Base-by-base conservation (phyloP, 164 flowering plant species). In the Macadamia integrifolia region DNA sequence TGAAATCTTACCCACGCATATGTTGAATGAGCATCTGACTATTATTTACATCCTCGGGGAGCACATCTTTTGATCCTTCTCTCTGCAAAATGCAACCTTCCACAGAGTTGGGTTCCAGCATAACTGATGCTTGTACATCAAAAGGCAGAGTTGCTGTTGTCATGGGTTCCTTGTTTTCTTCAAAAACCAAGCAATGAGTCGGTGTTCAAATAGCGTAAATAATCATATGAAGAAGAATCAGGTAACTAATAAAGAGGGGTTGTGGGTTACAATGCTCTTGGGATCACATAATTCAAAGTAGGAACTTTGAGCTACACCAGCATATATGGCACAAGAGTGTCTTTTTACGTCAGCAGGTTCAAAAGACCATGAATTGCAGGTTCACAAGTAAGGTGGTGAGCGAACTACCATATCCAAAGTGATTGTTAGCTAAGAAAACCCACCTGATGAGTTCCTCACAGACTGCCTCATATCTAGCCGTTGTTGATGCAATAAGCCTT, bases 391-490 rank as follows among this genome's bases (percentile, higher is more conserved):
- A 50, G 64, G 1, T 44, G 1, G 50, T 15, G 1, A 35, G 43
- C 30, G 53, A 50, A 14, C 61, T 66, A 66, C 15, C 52, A 43
- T 57, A 57, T 6, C 35, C 40, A 44, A 6, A 43, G 18, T 13
- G 17, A 17, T 17, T 13, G 14, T 13, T 28, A 60, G 63, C 46
- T 35, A 40, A 52, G 60, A 60, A 50, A 71, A 63, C 74, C 31
- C 70, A 80, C 87, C 87, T 77, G 82, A 65, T 31, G 77, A 55
- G 63, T 67, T 74, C 61, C 65, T 64, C 35, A 72, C 59, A 42
- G 77, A 67, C 30, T 68, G 79, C 48, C 35, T 67, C 6, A 43
- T 65, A 67, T 72, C 72, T 58, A 71, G 58, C 58, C 69, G 80
- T 32, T 77, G 79, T 30, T 66, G 78, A 46, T 65, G 72, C 62